Evolutionary conservation across 108 stramenopile genomes (phyloP), one percentile per base, ranked within the genome.

Genomic region (Nitzschia sp.): DNA sequence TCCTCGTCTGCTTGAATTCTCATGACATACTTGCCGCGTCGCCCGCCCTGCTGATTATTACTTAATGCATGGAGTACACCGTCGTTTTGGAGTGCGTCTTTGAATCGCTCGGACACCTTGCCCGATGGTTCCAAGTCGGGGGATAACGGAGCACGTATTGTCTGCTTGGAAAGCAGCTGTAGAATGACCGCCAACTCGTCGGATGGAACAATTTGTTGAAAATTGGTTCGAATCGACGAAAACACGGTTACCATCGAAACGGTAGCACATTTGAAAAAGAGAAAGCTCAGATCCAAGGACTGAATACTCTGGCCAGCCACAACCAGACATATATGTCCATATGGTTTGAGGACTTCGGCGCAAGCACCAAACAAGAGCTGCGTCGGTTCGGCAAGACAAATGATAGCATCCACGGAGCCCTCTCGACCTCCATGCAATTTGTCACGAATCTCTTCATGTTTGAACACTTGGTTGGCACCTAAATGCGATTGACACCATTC

Each of bases 351-450:
- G 1, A 80, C 83, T 44, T 84, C 83, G 38, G 83, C 45, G 36
- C 80, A 59, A 13, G 73, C 48, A 19, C 50, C 44, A 34, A 80
- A 80, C 5, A 78, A 8, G 17, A 35, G 30, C 27, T 31, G 35
- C 25, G 73, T 78, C 0, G 83, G 83, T 67, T 84, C 83, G 19
- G 83, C 45, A 23, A 84, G 56, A 30, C 80, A 84, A 50, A 84
- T 53, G 8, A 84, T 78, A 31, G 67, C 45, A 72, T 84, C 80
- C 17, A 80, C 79, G n/a, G 64, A 73, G 34, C 83, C 83, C 21
- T 74, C 48, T 22, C 48, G 61, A 6, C 83, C 80, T 19, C 77
- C 73, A 19, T 35, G 48, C 17, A 80, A 46, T 45, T 46, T 31
- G 28, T 68, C n/a, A 19, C 27, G 32, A 15, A 79, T 72, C 19